Evolutionary conservation across 1,139 yeast genomes (phyloP), one percentile per base, ranked within the genome.

Genomic region (Debaryomyces psychrophilus): DNA sequence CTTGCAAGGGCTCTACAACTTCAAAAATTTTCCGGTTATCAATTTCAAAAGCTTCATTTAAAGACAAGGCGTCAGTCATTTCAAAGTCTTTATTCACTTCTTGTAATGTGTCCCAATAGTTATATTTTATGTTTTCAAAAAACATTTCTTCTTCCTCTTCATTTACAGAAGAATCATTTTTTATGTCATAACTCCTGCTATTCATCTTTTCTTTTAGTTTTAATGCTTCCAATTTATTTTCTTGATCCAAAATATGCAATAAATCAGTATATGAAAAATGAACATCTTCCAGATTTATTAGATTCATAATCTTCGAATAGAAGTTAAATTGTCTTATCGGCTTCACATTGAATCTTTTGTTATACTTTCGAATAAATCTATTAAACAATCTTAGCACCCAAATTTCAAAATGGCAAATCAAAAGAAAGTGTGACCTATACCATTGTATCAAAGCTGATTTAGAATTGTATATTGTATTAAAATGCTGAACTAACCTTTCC

Each of bases 311-410:
- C 45, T 63, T 65, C 28, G 59, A 58, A 50, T 65, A 69, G 20
- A 44, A 49, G 15, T 53, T 55, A 41, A 69, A 65, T 7, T 49
- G 47, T 9, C 56, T 56, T 12, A 67, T 59, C 23, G 48, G 51
- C 2, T 55, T 48, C 6, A 49, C 49, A 14, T 60, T 56, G 35
- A 12, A 17, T 41, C 49, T 47, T 43, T 49, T 47, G 49, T 70
- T 71, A 50, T 68, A 73, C 46, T 65, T 62, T 41, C 50, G 52
- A 4, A 71, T 54, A 50, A 72, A 74, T 39, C 65, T 51, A 50
- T 73, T 72, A 56, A 73, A 73, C 47, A 73, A 54, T 43, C 73
- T 56, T n/a, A 69, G 44, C 11, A 64, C 58, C 79, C 79, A 74
- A 44, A 46, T 44, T 47, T 71, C 73, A 49, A 70, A 70, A 33